Conservation (phyloP, 371 early-diverging fungal genomes). For the Rhizopus stolonifer region DNA sequence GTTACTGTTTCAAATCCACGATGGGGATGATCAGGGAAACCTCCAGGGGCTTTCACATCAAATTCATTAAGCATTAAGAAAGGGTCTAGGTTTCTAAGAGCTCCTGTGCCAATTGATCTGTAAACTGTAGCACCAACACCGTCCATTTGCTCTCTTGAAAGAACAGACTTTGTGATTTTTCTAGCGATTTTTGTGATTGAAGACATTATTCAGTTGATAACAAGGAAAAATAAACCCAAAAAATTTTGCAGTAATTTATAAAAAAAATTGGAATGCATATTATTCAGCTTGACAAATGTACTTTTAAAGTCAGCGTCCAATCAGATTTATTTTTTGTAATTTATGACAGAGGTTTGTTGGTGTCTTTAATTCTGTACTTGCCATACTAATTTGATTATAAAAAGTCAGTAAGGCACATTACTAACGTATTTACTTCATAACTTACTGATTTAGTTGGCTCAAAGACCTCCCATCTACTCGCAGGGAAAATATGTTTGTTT, state of each 20-base stretch:
- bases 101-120: constrained; percentile 67
- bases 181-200: constrained; percentile 9
- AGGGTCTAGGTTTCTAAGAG: constrained; percentile 75
- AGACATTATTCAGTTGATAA: background rate
- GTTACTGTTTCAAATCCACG: constrained; percentile 84
- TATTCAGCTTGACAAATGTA: background rate
- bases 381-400: constrained; percentile 61
- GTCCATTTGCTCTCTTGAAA: constrained; percentile 23
- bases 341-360: background rate
- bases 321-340: background rate
- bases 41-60: constrained; percentile 52
- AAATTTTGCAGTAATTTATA: background rate
- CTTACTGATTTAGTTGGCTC: constrained; percentile 81
- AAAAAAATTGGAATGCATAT: background rate
- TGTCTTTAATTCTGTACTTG: constrained; percentile 53
- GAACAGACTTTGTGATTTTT: constrained; percentile 16
- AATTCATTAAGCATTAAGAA: constrained; percentile 86
- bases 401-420: background rate
- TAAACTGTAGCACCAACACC: constrained; percentile 51
- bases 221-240: background rate
- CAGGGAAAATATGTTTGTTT: constrained; percentile 96
- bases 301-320: background rate
- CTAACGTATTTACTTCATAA: background rate
- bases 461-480: constrained; percentile 92
- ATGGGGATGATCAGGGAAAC: constrained; percentile 67